Evolutionary conservation across 805 yeast genomes (phyloP).

Genomic region (Clavispora vitiphila): DNA sequence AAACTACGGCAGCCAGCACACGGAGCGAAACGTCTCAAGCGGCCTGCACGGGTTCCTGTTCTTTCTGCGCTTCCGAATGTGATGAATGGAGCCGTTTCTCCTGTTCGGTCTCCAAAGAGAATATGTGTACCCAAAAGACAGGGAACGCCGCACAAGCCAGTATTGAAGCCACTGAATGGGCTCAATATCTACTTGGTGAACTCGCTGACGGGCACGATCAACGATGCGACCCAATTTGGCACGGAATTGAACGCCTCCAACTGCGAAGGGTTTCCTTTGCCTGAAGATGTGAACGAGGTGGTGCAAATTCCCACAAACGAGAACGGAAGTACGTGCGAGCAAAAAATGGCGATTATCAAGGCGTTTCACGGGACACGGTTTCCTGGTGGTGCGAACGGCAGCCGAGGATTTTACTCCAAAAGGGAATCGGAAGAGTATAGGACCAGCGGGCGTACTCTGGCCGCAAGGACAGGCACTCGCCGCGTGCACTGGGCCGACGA

Average conservation of each 20-base stretch:
- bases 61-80: constrained; percentile 23
- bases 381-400: not conserved
- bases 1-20: not conserved
- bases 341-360: constrained; percentile 39
- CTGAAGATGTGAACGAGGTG: constrained; percentile 50
- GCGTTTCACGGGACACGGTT: constrained; percentile 20
- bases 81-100: constrained; percentile 6
- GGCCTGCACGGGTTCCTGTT: constrained; percentile 20
- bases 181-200: constrained; percentile 49
- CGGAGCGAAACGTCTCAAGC: constrained; percentile 6
- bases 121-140: constrained; percentile 37
- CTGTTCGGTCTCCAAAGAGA: constrained; percentile 32
- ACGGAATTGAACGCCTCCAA: constrained; percentile 63
- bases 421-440: constrained; percentile 22
- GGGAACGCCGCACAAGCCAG: constrained; percentile 26
- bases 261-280: constrained; percentile 58
- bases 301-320: constrained; percentile 54
- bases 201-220: constrained; percentile 53
- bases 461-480: constrained; percentile 14
- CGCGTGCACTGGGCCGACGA: constrained; percentile 30
- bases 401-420: constrained; percentile 28
- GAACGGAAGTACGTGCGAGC: constrained; percentile 8
- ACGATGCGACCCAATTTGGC: constrained; percentile 65
- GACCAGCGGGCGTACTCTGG: constrained; percentile 3
- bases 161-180: constrained; percentile 18